A percentile compares a stretch with the other conserved stretches of the same genome.
Evolutionary conservation across 2,329 filamentous ascomycete species (phyloP).

Genomic region (Apiospora phragmitis): DNA sequence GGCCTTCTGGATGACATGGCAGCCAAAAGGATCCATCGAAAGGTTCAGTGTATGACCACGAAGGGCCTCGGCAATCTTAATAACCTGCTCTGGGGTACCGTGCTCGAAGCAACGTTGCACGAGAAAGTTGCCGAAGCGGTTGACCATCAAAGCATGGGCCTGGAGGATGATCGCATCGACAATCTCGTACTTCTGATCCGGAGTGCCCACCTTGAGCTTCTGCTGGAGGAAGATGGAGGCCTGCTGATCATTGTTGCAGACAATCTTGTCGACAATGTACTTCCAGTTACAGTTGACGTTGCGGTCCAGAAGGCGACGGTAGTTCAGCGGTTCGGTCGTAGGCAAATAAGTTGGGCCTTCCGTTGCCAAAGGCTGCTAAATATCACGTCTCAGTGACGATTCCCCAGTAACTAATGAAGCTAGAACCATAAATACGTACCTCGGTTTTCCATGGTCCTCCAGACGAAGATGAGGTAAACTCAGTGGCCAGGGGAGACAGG

Average conservation of each 20-base stretch:
- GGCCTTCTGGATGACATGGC: slow-evolving; percentile 97
- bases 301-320: slow-evolving; percentile 89
- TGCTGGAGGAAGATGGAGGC: slow-evolving; percentile 98
- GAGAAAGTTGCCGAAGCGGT: slow-evolving; percentile 97
- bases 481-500: slow-evolving; percentile 71
- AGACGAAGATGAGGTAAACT: slow-evolving; percentile 63
- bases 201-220: slow-evolving; percentile 94
- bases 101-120: slow-evolving; percentile 99
- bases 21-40: slow-evolving; percentile 98
- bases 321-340: slow-evolving; percentile 91
- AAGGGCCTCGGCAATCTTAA: slow-evolving; percentile 92
- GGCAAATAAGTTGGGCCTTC: slow-evolving; percentile 78
- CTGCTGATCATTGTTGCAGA: slow-evolving; percentile 98
- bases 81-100: slow-evolving; percentile 89
- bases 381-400: slow-evolving; percentile 10
- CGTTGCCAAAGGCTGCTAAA: slow-evolving; percentile 44
- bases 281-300: slow-evolving; percentile 99
- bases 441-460: slow-evolving; percentile 55
- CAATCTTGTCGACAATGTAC: slow-evolving; percentile 99
- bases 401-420: slow-evolving; percentile 24
- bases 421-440: slow-evolving; percentile 37
- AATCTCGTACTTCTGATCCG: slow-evolving; percentile 95
- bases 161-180: slow-evolving; percentile 94
- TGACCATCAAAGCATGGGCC: slow-evolving; percentile 95
- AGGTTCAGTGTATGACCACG: slow-evolving; percentile 90